Percentiles rank a stretch among this genome's conserved stretches.
These are phyloP conservation scores for Salix purpurea DNA, from an alignment of 345 rosid genomes.

Conservation along the genomic window DNA sequence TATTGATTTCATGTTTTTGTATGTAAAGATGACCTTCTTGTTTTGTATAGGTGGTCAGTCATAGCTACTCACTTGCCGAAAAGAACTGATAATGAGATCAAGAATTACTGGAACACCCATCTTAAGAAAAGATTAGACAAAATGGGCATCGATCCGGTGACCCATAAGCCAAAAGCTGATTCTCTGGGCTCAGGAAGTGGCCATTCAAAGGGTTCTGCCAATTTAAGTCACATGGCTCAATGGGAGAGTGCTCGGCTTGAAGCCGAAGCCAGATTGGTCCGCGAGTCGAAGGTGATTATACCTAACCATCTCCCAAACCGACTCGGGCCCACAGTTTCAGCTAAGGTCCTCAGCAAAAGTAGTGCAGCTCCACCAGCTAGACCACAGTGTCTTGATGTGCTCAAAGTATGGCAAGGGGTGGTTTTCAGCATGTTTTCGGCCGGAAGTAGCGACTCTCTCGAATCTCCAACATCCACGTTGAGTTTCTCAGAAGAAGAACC, in stretches of 20 bases:
- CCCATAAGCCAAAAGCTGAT: conserved; percentile 11
- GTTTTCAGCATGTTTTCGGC: conserved; percentile 28
- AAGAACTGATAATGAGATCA: conserved; percentile 14
- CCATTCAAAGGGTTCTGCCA: neutral
- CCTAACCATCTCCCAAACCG: conserved; percentile 8
- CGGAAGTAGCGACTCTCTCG: conserved; percentile 11
- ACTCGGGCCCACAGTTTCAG: neutral
- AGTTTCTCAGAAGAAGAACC: conserved; percentile 16
- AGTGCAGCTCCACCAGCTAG: conserved; percentile 2
- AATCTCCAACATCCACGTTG: conserved; percentile 36
- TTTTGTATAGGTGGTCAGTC: conserved; percentile 7
- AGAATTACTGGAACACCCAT: conserved; percentile 15
- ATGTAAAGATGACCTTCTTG: neutral
- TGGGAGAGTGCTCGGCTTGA: conserved; percentile 39
- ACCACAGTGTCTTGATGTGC: conserved; percentile 45
- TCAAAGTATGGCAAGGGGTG: conserved; percentile 40
- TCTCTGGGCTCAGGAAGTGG: neutral
- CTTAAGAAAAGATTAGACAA: conserved; percentile 13
- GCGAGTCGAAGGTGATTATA: neutral
- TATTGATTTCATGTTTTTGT: neutral
- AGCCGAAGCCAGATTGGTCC: conserved; percentile 29
- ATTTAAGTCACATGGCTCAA: conserved; percentile 35
- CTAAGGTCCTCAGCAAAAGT: neutral
- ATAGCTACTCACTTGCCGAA: conserved; percentile 9
- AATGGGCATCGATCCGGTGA: conserved; percentile 9